Base-by-base conservation (phyloP, 768 basidiomycete genomes). In the Hirschioporus abietinus region DNA sequence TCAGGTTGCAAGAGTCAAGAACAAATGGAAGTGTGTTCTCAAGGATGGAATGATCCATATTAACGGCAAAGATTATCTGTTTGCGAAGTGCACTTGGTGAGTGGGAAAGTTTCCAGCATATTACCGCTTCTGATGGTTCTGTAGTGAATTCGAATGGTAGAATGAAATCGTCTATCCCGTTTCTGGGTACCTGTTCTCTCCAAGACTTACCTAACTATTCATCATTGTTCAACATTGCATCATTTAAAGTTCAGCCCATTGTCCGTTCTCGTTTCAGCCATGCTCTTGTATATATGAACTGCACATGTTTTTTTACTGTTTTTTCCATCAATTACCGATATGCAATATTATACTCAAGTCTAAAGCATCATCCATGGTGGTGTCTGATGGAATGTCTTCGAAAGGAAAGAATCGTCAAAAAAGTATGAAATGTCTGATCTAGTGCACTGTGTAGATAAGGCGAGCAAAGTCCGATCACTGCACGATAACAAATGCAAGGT, bases 21-120 rank as follows among this genome's bases (percentile, higher is more conserved):
- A 97, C 81, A 99, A 99, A 81, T 99, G 97, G 97, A 99, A 99
- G 82, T 96, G 95, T 68, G 88, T 93, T 25, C 84, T 99, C 64
- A 97, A 97, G 78, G 97, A 99, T 70, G 97, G 97, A 2, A 94
- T 99, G 89, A 92, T 98, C 69, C 93, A 95, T 71, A 87, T 97
- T 71, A 97, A 97, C 70, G 96, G 96, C 34, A 94, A 92, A 73
- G 97, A 99, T 73, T 99, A 99, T 79, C 84, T 99, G 18, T 99
- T 99, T 74, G 86, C 92, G 64, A 96, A 97, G 77, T 99, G 96
- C 78, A 95, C 88, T 7, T 96, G 96, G 96, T 98, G 74, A 75
- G 88, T 78, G 12, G 60, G 15, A 18, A 25, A 6, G 9, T 4
- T 61, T 12, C 9, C 9, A 17, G 17, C 23, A 15, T 61, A 61